Percentiles rank a stretch among this genome's conserved stretches.
phyloP scores from a whole-genome alignment of 1,284 basidiomycete genomes.

The Malassezia japonica region DNA sequence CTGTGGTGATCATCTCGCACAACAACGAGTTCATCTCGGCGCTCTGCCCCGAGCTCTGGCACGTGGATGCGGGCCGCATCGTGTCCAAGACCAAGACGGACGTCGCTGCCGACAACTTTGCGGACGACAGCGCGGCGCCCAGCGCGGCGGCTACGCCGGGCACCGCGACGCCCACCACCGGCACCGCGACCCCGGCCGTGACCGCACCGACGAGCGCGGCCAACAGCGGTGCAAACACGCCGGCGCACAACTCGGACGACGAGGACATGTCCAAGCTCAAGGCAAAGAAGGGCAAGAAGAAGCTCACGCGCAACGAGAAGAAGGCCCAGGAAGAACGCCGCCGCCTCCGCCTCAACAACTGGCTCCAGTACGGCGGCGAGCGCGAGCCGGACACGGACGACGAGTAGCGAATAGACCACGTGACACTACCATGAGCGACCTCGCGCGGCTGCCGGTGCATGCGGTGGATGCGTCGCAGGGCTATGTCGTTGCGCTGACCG shows the following conservation, averaged over 20 bases:
- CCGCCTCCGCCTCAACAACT: conserved; percentile 36
- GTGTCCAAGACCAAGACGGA: conserved; percentile 77
- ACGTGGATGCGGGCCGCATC: conserved; percentile 63
- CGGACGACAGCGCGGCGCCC: conserved; percentile 43
- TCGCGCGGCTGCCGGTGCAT: conserved; percentile 12
- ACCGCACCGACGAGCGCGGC: conserved; percentile 56
- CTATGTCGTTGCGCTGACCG: conserved; percentile 10
- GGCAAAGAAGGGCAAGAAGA: conserved; percentile 48
- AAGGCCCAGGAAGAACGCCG: conserved; percentile 46
- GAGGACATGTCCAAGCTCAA: conserved; percentile 47
- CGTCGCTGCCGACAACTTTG: conserved; percentile 67
- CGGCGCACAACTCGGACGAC: conserved; percentile 49
- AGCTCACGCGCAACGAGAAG: conserved; percentile 46
- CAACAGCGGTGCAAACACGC: conserved; percentile 49
- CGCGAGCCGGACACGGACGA: conserved; percentile 45
- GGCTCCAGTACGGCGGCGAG: conserved; percentile 44
- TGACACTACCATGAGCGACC: conserved; percentile 2
- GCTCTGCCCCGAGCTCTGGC: conserved; percentile 55
- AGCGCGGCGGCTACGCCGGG: conserved; percentile 54
- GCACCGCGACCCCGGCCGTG: conserved; percentile 60
- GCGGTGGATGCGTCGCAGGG: conserved; percentile 9
- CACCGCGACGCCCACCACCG: conserved; percentile 46
- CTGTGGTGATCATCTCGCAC: conserved; percentile 94
- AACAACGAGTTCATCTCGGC: conserved; percentile 54
- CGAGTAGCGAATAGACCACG: conserved; percentile 18